Conservation (phyloP, 352 stramenopile species). For the Pythium sukuiense region DNA sequence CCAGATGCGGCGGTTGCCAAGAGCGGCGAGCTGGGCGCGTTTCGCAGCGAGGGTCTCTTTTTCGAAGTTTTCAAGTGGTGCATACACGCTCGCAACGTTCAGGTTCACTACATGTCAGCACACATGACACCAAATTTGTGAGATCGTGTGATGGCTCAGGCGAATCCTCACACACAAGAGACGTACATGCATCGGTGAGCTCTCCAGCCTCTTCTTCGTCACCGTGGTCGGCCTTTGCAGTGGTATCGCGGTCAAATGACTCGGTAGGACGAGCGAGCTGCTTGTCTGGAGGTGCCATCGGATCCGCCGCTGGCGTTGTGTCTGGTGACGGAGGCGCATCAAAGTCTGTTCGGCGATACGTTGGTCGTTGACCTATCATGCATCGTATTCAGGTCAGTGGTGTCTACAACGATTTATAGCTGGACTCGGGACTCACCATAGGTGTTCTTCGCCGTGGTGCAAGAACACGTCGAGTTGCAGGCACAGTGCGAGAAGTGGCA, state of each 20-base stretch:
- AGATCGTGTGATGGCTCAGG: background rate
- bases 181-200: slow-evolving; percentile 58
- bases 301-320: slow-evolving; percentile 32
- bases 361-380: slow-evolving; percentile 62
- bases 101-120: slow-evolving; percentile 40
- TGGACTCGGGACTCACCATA: slow-evolving; percentile 54
- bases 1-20: slow-evolving; percentile 83
- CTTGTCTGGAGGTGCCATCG: slow-evolving; percentile 42
- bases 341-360: slow-evolving; percentile 81
- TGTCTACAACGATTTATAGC: too few relatives aligned
- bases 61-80: slow-evolving; percentile 73
- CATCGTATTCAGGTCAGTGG: background rate
- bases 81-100: slow-evolving; percentile 68
- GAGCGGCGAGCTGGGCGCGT: slow-evolving; percentile 64
- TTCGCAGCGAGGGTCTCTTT: slow-evolving; percentile 83
- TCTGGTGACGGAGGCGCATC: slow-evolving; percentile 74
- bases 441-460: slow-evolving; percentile 79
- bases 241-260: slow-evolving; percentile 53
- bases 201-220: slow-evolving; percentile 76
- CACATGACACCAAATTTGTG: background rate
- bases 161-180: background rate
- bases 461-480: slow-evolving; percentile 85
- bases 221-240: slow-evolving; percentile 32
- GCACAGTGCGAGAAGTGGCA: slow-evolving; percentile 89
- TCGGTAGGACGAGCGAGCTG: slow-evolving; percentile 36